Base-by-base conservation (phyloP, 768 basidiomycete genomes). In the Lentinus brumalis region DNA sequence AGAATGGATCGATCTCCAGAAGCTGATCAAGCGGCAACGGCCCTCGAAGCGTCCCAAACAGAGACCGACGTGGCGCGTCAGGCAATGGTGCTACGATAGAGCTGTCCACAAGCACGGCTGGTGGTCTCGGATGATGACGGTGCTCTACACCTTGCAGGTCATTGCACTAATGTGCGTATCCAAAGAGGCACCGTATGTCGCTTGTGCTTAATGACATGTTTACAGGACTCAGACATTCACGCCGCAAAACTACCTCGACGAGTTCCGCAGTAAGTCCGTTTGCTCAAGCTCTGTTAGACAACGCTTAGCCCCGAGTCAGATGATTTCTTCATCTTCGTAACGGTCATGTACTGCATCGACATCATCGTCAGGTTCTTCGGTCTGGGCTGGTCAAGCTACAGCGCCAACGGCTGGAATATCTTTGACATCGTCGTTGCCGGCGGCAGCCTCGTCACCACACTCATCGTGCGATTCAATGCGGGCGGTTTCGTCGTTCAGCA, bases 1-100 rank as follows among this genome's bases (percentile, higher is more conserved):
- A 56, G 93, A 94, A 72, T 98, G 96, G 96, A 91, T 95, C 59
- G 94, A 97, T 73, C 75, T 98, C 21, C 86, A 93, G 64, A 95
- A 93, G 70, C 79, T 96, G 50, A 88, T 98, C 73, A 88, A 81
- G 57, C 87, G 93, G 21, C 94, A 97, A 69, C 82, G 83, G 26
- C 95, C 96, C 1, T 92, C 94, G 0, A 91, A 90, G 68, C 78
- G 93, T 29, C 96, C 96, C 0, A 81, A 83, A 53, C 70, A 60
- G 15, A 79, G 81, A 16, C 94, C 94, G 0, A 74, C 73, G 0
- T 80, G 74, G 61, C 63, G 67, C 0, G 66, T 94, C 32, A 81
- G 89, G 54, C 79, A 82, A 21, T 98, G 96, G 95, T 98, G 96
- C 71, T 96, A 86, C 70, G 90, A 96, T 57, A 84, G 94, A 31